Evolutionary conservation across 2,329 filamentous ascomycete genomes (phyloP).

Genomic region (Herpotrichia juniperi): DNA sequence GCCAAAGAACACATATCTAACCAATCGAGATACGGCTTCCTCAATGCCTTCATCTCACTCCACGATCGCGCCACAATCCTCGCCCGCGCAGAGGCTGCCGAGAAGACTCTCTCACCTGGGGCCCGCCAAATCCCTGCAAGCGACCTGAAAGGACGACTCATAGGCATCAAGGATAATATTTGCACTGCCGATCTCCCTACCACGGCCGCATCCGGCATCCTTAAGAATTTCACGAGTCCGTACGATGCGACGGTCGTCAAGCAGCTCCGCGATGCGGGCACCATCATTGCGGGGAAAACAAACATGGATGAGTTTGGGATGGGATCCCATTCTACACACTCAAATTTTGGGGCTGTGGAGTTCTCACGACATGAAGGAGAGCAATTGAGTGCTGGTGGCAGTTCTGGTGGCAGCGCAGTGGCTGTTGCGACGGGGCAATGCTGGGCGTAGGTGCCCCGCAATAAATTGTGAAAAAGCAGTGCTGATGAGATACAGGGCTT

Average conservation of each 20-base stretch:
- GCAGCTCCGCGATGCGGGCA: constrained; percentile 68
- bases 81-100: constrained; percentile 23
- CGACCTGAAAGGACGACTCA: constrained; percentile 35
- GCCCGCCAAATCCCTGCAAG: constrained; percentile 7
- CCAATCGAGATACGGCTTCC: constrained; percentile 34
- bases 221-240: constrained; percentile 72
- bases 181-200: constrained; percentile 59
- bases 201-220: constrained; percentile 80
- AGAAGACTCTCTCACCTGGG: constrained; percentile 6
- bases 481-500: constrained; percentile 56
- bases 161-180: constrained; percentile 60
- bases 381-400: constrained; percentile 52
- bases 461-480: not conserved
- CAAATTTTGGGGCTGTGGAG: constrained; percentile 68
- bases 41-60: constrained; percentile 48
- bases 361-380: constrained; percentile 53
- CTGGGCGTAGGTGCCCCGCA: constrained; percentile 56
- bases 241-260: constrained; percentile 82
- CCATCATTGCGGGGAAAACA: constrained; percentile 75
- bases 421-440: constrained; percentile 73
- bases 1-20: constrained; percentile 44
- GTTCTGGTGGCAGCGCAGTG: constrained; percentile 91
- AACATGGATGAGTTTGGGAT: constrained; percentile 97
- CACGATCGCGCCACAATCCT: constrained; percentile 28
- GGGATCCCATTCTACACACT: constrained; percentile 80